A percentile compares a stretch with the other conserved stretches of the same genome.
Conservation (phyloP, 257 asterid species). For the Solanum clarkiae region DNA sequence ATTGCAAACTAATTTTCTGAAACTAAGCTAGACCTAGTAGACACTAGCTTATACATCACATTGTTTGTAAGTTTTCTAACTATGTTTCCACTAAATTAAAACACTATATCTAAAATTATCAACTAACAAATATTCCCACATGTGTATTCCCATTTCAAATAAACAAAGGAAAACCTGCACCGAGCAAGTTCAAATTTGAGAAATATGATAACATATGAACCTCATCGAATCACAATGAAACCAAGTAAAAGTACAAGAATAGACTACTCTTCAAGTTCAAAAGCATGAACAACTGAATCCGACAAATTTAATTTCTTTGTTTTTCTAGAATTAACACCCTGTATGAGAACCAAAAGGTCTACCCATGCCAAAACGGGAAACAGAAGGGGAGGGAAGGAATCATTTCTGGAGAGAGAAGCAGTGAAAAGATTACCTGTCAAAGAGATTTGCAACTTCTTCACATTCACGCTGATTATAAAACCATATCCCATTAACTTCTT, state of each 20-base stretch:
- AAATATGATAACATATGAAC: not conserved
- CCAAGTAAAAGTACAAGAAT: not conserved
- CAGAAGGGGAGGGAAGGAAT: not conserved
- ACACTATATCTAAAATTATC: not conserved
- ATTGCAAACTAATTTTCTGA: not conserved
- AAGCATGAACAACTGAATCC: not conserved
- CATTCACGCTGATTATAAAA: slow-evolving; percentile 74
- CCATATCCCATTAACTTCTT: slow-evolving; percentile 96
- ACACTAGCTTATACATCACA: not conserved
- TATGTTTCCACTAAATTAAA: not conserved
- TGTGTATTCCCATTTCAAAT: not conserved
- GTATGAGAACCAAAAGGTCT: not conserved
- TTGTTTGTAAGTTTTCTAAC: not conserved
- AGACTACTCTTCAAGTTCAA: not conserved
- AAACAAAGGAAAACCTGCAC: not conserved
- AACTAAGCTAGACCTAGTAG: not conserved
- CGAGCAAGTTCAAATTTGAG: not conserved
- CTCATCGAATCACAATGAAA: not conserved
- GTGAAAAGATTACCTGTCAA: slow-evolving; percentile 48
- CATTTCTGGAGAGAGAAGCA: not conserved
- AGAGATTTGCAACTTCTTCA: slow-evolving; percentile 70
- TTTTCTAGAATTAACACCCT: not conserved
- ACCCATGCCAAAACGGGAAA: not conserved
- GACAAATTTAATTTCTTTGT: not conserved
- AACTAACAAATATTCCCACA: not conserved